phyloP scores from a whole-genome alignment of 495 filamentous ascomycete species.

The Talaromyces thailandensis region DNA sequence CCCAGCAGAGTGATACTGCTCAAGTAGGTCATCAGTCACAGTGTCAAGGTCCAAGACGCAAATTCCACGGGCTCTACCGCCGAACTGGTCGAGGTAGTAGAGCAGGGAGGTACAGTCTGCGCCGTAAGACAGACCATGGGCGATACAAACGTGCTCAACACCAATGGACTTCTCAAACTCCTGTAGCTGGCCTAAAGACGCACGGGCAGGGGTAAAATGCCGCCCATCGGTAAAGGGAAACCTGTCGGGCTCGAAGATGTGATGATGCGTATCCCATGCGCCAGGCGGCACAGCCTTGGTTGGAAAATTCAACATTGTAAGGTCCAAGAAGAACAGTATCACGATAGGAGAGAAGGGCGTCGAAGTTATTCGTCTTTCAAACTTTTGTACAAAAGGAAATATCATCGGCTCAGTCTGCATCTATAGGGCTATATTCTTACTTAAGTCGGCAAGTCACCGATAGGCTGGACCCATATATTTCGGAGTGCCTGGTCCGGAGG shows the following conservation, averaged over 20 bases:
- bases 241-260: conserved; percentile 9
- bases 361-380: neutral
- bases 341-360: neutral
- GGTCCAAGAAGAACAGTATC: neutral
- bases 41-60: conserved; percentile 7
- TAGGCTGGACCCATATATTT: neutral
- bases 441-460: neutral
- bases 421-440: no score
- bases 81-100: conserved; percentile 3
- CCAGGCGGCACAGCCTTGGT: conserved; percentile 5
- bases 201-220: conserved; percentile 5
- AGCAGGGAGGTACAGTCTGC: conserved; percentile 2
- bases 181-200: neutral
- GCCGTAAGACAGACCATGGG: conserved; percentile 3
- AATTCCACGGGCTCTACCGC: conserved; percentile 1
- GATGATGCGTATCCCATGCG: conserved; percentile 10
- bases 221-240: conserved; percentile 6
- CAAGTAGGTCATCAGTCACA: conserved; percentile 4
- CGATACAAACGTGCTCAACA: conserved; percentile 4
- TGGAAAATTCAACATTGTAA: neutral
- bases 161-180: neutral
- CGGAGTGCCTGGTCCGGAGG: neutral
- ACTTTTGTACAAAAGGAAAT: no score
- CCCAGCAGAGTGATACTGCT: conserved; percentile 5
- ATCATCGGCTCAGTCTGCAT: neutral